Evolutionary conservation across 805 yeast genomes (phyloP).

Genomic region (Teunomyces barrocoloradensis): DNA sequence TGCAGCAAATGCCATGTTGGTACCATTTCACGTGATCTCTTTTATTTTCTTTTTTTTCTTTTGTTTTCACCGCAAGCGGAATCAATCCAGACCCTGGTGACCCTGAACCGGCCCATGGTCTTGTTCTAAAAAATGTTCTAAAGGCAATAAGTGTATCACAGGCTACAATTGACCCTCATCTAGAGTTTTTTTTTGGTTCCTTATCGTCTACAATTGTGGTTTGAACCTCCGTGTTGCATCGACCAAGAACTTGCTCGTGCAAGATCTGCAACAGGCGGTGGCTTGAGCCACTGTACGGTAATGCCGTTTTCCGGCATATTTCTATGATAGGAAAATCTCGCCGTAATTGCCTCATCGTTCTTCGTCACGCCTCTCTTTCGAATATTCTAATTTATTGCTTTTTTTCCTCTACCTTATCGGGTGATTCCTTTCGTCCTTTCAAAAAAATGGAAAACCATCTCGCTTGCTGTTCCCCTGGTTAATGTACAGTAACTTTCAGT

Average conservation of each 20-base stretch:
- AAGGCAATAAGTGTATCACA: no score
- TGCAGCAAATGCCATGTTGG: slow-evolving; percentile 3
- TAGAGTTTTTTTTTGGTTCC: no score
- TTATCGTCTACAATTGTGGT: no score
- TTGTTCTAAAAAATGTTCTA: not conserved
- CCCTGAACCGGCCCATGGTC: not conserved
- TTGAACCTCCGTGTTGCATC: no score
- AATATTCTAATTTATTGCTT: not conserved
- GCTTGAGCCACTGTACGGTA: slow-evolving; percentile 7
- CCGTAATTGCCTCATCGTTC: not conserved
- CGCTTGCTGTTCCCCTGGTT: not conserved
- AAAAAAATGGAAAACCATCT: not conserved
- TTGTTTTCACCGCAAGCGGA: not conserved
- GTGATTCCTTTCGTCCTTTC: not conserved
- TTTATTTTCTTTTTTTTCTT: not conserved
- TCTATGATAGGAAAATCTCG: not conserved
- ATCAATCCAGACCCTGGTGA: not conserved
- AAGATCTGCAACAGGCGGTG: not conserved
- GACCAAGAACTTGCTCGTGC: not conserved
- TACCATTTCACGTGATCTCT: slow-evolving; percentile 2
- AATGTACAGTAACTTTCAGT: no score
- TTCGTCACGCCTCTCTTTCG: not conserved
- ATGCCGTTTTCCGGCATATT: not conserved
- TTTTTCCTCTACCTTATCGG: not conserved
- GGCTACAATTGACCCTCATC: no score